A percentile compares a stretch with the other conserved stretches of the same genome.
phyloP scores from a whole-genome alignment of 2,329 filamentous ascomycete genomes.

The Xylaria polymorpha region DNA sequence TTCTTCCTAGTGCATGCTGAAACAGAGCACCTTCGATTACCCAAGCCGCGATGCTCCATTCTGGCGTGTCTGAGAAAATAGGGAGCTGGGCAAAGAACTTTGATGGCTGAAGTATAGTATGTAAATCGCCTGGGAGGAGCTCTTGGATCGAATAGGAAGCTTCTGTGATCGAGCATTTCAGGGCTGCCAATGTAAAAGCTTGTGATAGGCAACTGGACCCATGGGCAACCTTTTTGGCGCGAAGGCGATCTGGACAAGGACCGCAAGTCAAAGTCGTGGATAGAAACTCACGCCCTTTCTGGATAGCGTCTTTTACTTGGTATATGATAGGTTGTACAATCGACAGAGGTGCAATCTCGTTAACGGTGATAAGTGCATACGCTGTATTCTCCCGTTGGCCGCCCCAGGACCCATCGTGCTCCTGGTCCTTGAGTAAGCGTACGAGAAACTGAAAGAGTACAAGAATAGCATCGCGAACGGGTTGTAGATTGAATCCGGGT shows the following conservation, averaged over 20 bases:
- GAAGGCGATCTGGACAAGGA: background rate
- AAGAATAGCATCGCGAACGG: background rate
- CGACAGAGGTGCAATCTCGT: background rate
- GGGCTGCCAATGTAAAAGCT: background rate
- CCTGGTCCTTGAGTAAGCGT: background rate
- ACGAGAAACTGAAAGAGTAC: background rate
- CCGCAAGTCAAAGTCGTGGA: background rate
- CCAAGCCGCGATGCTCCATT: background rate
- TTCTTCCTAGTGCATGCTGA: background rate
- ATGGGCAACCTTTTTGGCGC: too few relatives aligned
- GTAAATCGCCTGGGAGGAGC: background rate
- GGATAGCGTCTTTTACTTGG: background rate
- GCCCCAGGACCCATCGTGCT: slow-evolving; percentile 1
- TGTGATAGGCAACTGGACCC: background rate
- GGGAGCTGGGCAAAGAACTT: slow-evolving; percentile 1
- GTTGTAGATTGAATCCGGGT: background rate
- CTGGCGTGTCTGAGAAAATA: background rate
- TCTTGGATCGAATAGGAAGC: background rate
- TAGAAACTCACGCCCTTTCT: background rate
- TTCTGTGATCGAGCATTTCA: background rate
- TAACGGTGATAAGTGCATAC: background rate
- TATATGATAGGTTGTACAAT: background rate
- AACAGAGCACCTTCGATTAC: slow-evolving; percentile 1
- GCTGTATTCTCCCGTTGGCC: background rate
- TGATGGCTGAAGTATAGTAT: background rate